Percentiles rank a stretch among this genome's conserved stretches.
phyloP scores from a whole-genome alignment of 2,329 filamentous ascomycete species.

The Colletotrichum musicola region DNA sequence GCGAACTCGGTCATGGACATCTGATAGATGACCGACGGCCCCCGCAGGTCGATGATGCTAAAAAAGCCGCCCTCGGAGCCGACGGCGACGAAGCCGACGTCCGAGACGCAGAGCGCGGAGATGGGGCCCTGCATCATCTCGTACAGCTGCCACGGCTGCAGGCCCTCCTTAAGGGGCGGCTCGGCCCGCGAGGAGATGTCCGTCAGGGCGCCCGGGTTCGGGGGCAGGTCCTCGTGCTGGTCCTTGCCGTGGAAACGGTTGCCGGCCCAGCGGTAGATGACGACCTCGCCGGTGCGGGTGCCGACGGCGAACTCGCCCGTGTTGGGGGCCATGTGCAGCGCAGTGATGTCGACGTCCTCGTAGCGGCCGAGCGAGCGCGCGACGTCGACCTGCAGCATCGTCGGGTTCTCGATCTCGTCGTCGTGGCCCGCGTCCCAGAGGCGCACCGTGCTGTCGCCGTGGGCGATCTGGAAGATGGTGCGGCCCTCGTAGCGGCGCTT shows the following conservation, averaged over 20 bases:
- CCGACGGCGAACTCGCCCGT: constrained; percentile 90
- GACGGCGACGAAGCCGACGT: constrained; percentile 90
- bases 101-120: constrained; percentile 84
- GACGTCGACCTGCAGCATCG: constrained; percentile 86
- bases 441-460: constrained; percentile 91
- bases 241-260: constrained; percentile 81
- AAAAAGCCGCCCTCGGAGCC: constrained; percentile 88
- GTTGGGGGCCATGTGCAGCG: constrained; percentile 83
- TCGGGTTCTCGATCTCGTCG: constrained; percentile 91
- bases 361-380: constrained; percentile 84
- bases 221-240: constrained; percentile 57
- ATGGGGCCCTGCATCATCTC: constrained; percentile 87
- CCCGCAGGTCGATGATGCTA: constrained; percentile 87
- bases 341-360: constrained; percentile 80
- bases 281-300: constrained; percentile 83
- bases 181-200: constrained; percentile 82
- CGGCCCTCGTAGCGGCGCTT: constrained; percentile 84
- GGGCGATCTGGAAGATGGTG: constrained; percentile 87
- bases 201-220: constrained; percentile 77
- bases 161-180: constrained; percentile 78
- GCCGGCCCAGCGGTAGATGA: constrained; percentile 88
- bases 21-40: constrained; percentile 85
- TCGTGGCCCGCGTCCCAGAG: constrained; percentile 93
- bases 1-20: constrained; percentile 78
- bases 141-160: constrained; percentile 84